phyloP scores from a whole-genome alignment of 192 early-diverging fungal species.

The Umbelopsis ramanniana region DNA sequence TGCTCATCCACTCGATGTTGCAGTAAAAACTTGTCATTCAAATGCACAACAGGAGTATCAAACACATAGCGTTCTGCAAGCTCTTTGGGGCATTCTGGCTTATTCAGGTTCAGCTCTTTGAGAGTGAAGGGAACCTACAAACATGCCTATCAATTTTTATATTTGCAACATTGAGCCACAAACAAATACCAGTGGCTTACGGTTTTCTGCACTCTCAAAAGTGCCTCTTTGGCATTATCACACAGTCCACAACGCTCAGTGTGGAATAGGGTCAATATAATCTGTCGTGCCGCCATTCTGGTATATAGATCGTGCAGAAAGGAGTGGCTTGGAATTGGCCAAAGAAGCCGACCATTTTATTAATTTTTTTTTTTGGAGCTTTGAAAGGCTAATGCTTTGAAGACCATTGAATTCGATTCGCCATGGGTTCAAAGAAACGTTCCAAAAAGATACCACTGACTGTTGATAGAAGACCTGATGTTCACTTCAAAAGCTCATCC shows the following conservation, averaged over 20 bases:
- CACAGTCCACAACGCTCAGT: slow-evolving; percentile 56
- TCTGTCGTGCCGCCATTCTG: slow-evolving; percentile 26
- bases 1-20: slow-evolving; percentile 51
- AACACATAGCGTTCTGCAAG: slow-evolving; percentile 55
- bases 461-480: slow-evolving; percentile 2
- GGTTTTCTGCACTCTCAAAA: slow-evolving; percentile 49
- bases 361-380: neutral
- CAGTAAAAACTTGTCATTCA: slow-evolving; percentile 50
- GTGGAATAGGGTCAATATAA: slow-evolving; percentile 49
- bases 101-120: slow-evolving; percentile 37
- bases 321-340: neutral
- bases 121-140: slow-evolving; percentile 35
- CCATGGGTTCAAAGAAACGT: slow-evolving; percentile 1
- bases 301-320: neutral
- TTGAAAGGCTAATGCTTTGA: neutral
- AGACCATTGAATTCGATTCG: neutral
- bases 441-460: slow-evolving; percentile 12
- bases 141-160: neutral
- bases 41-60: slow-evolving; percentile 57
- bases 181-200: slow-evolving; percentile 23
- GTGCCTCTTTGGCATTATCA: slow-evolving; percentile 48
- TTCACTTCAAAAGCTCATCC: slow-evolving; percentile 60
- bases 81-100: slow-evolving; percentile 42
- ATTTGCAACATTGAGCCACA: no score
- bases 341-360: neutral